Base-by-base conservation (phyloP, 352 stramenopile genomes). In the Phytophthora kernoviae region DNA sequence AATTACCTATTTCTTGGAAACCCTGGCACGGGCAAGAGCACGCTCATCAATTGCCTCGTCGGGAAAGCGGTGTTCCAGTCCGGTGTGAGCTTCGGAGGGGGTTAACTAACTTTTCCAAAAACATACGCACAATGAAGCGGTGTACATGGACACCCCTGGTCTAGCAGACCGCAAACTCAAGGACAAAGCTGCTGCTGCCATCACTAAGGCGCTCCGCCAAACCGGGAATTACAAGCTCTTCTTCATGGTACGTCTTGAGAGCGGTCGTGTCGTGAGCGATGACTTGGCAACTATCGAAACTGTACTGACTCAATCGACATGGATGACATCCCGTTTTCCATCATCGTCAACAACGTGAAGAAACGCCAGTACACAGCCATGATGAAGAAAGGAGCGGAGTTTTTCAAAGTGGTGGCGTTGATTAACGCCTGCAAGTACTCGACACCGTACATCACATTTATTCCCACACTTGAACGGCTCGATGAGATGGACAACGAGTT, bases 41-140 rank as follows among this genome's bases (percentile, higher is more conserved):
- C 62, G 24, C 44, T 70, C 50, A 62, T 70, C 51, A 70, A 70
- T 46, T 70, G 62, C 20, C 43, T 66, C 14, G 45, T 66, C 10
- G 50, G 55, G 15, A 5, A 50, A 11, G 18, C 14, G 1, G 39
- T 39, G 0, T 62, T 70, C 18, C 12, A 58, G 9, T 54, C 55
- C 1, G 62, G 62, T 1, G 7, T 65, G 5, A 53, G n/a, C 32
- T 70, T 39, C 18, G 62, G 62, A 55, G 3, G 24, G 24, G 24
- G 3, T 6, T 30, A 3, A 30, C 24, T 6, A 30, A 6, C 24
- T 7, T 30, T 30, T 30, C 24, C 24, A 30, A 6, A 30, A 3
- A 30, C 24, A 6, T 7, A 30, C 24, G 24, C 24, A 30, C 6
- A 6, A 30, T 7, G 6, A 30, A n/a, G 48, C 52, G 4, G 36